These are phyloP conservation scores for Lolium multiflorum DNA, from an alignment of 176 grass and related monocot genomes.

Conservation along the genomic window DNA sequence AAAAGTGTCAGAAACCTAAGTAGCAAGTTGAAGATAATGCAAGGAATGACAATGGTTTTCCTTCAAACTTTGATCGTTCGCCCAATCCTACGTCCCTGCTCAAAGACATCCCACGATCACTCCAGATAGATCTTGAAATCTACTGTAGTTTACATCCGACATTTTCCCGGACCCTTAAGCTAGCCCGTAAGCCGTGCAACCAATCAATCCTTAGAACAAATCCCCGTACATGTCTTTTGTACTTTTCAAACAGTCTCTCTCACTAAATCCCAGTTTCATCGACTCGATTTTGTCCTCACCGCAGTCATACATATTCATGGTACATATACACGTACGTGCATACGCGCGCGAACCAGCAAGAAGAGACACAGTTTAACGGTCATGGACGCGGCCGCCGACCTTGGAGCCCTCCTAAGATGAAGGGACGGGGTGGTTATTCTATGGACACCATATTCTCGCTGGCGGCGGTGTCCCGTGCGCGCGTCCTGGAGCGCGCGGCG, in stretches of 20 bases:
- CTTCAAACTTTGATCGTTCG: too few relatives aligned
- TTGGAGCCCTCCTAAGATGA: conserved; percentile 12
- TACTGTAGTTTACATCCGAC: too few relatives aligned
- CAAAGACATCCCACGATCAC: too few relatives aligned
- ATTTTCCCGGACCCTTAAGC: too few relatives aligned
- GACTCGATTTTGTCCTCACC: conserved; percentile 14
- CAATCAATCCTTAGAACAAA: too few relatives aligned
- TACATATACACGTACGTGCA: not conserved
- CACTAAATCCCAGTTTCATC: not conserved
- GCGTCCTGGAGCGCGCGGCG: conserved; percentile 53
- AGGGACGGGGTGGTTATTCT: not conserved
- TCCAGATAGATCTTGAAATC: too few relatives aligned
- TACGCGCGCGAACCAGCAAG: not conserved
- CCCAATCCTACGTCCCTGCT: too few relatives aligned
- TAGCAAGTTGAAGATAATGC: too few relatives aligned
- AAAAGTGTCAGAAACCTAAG: too few relatives aligned
- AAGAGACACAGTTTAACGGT: not conserved
- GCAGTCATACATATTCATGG: not conserved
- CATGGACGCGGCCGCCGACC: not conserved
- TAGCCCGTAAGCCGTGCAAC: too few relatives aligned
- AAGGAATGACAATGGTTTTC: too few relatives aligned
- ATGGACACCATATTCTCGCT: conserved; percentile 57
- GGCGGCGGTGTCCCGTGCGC: conserved; percentile 19
- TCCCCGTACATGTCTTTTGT: not conserved
- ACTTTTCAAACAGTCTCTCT: conserved; percentile 42